phyloP scores from a whole-genome alignment of 305 asterid genomes.

The Ilex paraguariensis region DNA sequence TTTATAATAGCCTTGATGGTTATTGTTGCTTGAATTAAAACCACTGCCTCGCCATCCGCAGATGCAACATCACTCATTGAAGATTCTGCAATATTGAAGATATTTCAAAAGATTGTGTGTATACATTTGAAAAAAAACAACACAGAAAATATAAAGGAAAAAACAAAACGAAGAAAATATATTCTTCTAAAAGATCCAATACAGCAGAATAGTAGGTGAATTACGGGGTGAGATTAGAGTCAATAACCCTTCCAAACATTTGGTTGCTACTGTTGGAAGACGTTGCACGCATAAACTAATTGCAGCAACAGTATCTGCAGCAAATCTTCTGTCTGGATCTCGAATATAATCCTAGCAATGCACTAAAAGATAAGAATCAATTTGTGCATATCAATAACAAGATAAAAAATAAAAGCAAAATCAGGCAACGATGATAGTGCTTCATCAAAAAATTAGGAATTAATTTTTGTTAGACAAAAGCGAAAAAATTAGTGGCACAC shows the following conservation, averaged over 20 bases:
- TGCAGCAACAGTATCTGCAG: slow-evolving; percentile 94
- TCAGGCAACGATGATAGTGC: not conserved
- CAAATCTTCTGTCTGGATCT: slow-evolving; percentile 90
- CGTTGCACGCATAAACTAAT: slow-evolving; percentile 83
- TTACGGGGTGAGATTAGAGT: slow-evolving; percentile 68
- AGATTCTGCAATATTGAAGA: slow-evolving; percentile 43
- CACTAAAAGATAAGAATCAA: slow-evolving; percentile 26
- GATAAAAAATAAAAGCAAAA: not conserved
- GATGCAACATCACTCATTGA: slow-evolving; percentile 42
- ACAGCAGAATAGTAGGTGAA: slow-evolving; percentile 16
- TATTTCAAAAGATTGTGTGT: slow-evolving; percentile 16
- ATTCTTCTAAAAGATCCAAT: slow-evolving; percentile 16
- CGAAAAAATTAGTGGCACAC: no score
- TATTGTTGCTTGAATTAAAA: slow-evolving; percentile 76
- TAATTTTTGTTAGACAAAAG: no score
- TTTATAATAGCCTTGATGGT: slow-evolving; percentile 78
- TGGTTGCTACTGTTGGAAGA: slow-evolving; percentile 60
- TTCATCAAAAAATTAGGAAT: no score
- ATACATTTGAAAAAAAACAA: not conserved
- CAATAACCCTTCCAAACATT: slow-evolving; percentile 84
- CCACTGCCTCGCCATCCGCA: slow-evolving; percentile 60
- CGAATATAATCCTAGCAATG: slow-evolving; percentile 77
- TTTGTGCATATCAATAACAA: slow-evolving; percentile 19
- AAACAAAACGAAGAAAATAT: slow-evolving; percentile 10
- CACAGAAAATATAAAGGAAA: slow-evolving; percentile 6